Conservation (phyloP, 495 filamentous ascomycete species). For the Aspergillus heteromorphus region DNA sequence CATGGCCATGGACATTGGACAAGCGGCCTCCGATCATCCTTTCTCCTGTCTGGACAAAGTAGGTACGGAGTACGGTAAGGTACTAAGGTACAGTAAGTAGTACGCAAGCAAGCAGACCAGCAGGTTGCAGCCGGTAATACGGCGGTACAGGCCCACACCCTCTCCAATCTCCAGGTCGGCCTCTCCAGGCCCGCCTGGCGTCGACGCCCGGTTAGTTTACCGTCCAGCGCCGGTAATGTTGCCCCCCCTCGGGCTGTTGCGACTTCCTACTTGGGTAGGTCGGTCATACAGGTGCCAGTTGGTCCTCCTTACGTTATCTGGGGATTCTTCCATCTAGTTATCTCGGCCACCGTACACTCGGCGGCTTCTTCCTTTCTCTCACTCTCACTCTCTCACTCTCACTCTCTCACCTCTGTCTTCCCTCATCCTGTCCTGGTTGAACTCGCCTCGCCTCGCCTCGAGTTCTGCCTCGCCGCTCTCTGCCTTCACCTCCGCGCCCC, state of each 20-base stretch:
- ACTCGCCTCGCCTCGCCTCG: background rate
- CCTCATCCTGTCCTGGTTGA: background rate
- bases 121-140: background rate
- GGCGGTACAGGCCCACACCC: background rate
- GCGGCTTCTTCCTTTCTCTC: slow-evolving; percentile 13
- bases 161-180: background rate
- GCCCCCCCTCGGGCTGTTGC: background rate
- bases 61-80: too few species aligned
- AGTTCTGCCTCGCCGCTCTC: slow-evolving; percentile 2
- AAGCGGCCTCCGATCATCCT: background rate
- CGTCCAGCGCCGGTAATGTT: slow-evolving; percentile 3
- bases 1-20: background rate
- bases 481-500: background rate
- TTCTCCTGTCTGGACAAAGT: background rate
- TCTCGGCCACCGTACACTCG: slow-evolving; percentile 16
- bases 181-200: background rate
- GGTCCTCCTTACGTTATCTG: slow-evolving; percentile 21
- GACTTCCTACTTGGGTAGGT: background rate
- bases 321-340: slow-evolving; percentile 3
- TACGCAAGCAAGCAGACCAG: too few species aligned
- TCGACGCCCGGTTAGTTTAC: slow-evolving; percentile 2
- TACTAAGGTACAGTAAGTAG: background rate
- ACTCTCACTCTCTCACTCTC: slow-evolving; percentile 1
- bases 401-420: background rate
- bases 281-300: slow-evolving; percentile 7